These are phyloP conservation scores for Phytophthora cryptogea DNA, from an alignment of 352 stramenopile species.

Conservation along the genomic window DNA sequence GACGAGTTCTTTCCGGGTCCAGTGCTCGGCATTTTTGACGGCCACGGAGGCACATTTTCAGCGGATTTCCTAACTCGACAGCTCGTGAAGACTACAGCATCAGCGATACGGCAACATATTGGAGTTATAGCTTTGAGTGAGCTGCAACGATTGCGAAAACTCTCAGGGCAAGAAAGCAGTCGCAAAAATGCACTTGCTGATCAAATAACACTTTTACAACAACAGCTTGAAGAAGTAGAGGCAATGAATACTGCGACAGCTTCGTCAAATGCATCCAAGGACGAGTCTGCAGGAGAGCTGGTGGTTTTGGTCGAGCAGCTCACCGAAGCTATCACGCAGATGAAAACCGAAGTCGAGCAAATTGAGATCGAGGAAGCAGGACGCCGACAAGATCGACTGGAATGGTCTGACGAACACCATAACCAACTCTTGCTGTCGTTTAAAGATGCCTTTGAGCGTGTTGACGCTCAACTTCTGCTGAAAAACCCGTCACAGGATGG, in stretches of 20 bases:
- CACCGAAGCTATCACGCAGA: conserved; percentile 21
- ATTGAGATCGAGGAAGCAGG: conserved; percentile 42
- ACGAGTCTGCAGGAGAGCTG: conserved; percentile 10
- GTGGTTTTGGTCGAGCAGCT: conserved; percentile 34
- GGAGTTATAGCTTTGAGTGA: conserved; percentile 24
- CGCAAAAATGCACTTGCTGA: conserved; percentile 37
- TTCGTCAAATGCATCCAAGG: background rate
- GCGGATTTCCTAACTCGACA: conserved; percentile 47
- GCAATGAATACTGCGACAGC: conserved; percentile 3
- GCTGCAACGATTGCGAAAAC: conserved; percentile 17
- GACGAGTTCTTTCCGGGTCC: conserved; percentile 46
- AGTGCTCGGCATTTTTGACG: conserved; percentile 66
- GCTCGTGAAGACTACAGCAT: conserved; percentile 44
- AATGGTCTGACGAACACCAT: conserved; percentile 37
- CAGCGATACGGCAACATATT: conserved; percentile 36
- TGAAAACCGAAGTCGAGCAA: conserved; percentile 34
- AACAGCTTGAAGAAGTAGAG: conserved; percentile 40
- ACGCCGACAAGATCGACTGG: conserved; percentile 20
- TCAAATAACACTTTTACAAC: conserved; percentile 32
- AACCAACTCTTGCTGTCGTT: conserved; percentile 36
- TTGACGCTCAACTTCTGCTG: conserved; percentile 48
- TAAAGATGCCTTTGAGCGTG: conserved; percentile 42
- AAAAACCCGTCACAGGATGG: conserved; percentile 53
- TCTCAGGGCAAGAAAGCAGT: conserved; percentile 25
- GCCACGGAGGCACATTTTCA: conserved; percentile 58